Evolutionary conservation across 108 stramenopile species (phyloP).

Genomic region (Skeletonema grethae): DNA sequence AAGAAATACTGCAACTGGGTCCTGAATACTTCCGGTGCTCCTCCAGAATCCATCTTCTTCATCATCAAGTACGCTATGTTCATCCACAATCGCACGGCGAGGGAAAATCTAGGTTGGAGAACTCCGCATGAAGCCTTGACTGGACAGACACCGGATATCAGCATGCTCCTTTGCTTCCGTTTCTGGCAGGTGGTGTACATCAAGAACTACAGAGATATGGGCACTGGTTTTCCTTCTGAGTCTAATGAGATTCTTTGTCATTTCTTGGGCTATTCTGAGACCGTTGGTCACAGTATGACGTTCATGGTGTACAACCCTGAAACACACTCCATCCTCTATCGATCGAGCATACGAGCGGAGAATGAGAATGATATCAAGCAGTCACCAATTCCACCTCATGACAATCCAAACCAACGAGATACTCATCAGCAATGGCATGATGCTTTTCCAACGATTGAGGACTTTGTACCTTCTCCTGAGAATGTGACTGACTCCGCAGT

Average conservation of each 20-base stretch:
- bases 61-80: background rate
- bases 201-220: background rate
- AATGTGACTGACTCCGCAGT: no score
- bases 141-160: background rate
- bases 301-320: conserved; percentile 26
- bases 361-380: background rate
- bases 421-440: no score
- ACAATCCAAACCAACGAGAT: background rate
- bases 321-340: conserved; percentile 17
- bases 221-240: background rate
- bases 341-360: conserved; percentile 19
- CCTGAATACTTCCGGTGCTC: background rate
- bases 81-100: background rate
- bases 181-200: background rate
- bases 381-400: background rate
- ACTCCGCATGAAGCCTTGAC: background rate
- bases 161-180: background rate
- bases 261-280: conserved; percentile 2
- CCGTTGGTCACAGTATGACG: conserved; percentile 44
- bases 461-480: no score
- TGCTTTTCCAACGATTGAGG: background rate
- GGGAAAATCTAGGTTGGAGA: background rate
- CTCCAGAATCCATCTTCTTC: background rate
- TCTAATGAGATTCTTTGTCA: background rate
- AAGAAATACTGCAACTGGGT: background rate